These are phyloP conservation scores for Sarcodon aspratus DNA, from an alignment of 768 basidiomycete species.

Conservation along the genomic window DNA sequence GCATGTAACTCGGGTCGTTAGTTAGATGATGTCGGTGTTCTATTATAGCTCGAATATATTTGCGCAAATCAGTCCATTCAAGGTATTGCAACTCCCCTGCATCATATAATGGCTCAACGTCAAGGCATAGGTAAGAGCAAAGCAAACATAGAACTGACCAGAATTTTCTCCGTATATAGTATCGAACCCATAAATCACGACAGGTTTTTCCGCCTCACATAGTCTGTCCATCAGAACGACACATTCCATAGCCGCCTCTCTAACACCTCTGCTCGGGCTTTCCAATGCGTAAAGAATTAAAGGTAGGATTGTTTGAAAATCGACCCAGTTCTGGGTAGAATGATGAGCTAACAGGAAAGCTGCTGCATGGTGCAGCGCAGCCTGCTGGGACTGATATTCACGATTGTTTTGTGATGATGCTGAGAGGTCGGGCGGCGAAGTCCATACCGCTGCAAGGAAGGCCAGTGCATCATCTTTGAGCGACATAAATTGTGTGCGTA, in stretches of 20 bases:
- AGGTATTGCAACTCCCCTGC: conserved; percentile 51
- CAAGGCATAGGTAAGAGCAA: neutral
- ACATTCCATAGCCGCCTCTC: conserved; percentile 44
- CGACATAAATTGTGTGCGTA: conserved; percentile 54
- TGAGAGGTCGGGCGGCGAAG: conserved; percentile 6
- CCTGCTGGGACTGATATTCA: conserved; percentile 23
- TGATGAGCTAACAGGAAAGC: conserved; percentile 75
- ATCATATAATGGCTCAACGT: conserved; percentile 2
- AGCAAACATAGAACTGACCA: conserved; percentile 26
- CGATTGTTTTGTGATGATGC: conserved; percentile 5
- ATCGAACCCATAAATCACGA: conserved; percentile 62
- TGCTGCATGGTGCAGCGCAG: conserved; percentile 62
- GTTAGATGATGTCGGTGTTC: conserved; percentile 42
- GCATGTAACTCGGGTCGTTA: conserved; percentile 49
- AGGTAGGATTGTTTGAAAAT: conserved; percentile 76
- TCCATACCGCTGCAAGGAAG: conserved; percentile 74
- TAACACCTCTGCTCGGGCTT: conserved; percentile 26
- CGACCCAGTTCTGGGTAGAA: conserved; percentile 37
- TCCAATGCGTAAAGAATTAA: conserved; percentile 54
- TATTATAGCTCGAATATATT: conserved; percentile 43
- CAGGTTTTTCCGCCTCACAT: conserved; percentile 28
- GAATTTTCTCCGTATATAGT: conserved; percentile 54
- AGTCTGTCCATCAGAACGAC: conserved; percentile 34
- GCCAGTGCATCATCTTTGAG: conserved; percentile 61
- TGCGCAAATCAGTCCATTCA: conserved; percentile 48